Evolutionary conservation across 345 rosid genomes (phyloP).

Genomic region (Geranium rotundifolium): DNA sequence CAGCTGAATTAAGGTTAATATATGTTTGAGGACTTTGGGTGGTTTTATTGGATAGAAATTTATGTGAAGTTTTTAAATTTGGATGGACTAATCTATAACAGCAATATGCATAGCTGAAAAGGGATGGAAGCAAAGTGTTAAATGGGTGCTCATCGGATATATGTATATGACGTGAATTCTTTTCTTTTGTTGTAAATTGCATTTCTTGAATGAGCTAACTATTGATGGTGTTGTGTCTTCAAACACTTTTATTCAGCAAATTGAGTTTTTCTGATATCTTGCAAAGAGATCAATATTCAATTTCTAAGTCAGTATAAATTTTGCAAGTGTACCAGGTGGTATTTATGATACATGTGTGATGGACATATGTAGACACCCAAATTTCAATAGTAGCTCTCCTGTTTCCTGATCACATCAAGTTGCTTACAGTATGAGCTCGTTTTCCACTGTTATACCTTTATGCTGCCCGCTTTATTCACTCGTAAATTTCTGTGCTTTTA

Average conservation of each 20-base stretch:
- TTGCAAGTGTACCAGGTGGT: not conserved
- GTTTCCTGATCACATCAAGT: not conserved
- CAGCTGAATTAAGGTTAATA: not conserved
- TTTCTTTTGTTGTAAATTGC: not conserved
- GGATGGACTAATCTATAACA: not conserved
- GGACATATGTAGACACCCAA: not conserved
- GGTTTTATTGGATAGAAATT: not conserved
- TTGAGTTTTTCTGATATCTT: not conserved
- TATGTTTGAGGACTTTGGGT: not conserved
- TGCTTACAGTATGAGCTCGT: no score
- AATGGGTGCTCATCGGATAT: not conserved
- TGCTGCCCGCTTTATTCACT: no score
- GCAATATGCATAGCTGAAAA: no score
- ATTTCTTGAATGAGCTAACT: not conserved
- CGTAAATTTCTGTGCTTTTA: not conserved
- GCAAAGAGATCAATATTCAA: not conserved
- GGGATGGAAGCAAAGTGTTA: not conserved
- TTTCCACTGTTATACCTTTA: not conserved
- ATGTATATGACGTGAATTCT: no score
- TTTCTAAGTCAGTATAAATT: no score
- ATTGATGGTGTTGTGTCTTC: not conserved
- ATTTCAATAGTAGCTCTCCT: not conserved
- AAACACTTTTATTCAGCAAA: not conserved
- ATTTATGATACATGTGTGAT: no score
- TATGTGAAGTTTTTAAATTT: not conserved